Conservation (phyloP, 163 green algal genomes). For the Prototheca wickerhamii region DNA sequence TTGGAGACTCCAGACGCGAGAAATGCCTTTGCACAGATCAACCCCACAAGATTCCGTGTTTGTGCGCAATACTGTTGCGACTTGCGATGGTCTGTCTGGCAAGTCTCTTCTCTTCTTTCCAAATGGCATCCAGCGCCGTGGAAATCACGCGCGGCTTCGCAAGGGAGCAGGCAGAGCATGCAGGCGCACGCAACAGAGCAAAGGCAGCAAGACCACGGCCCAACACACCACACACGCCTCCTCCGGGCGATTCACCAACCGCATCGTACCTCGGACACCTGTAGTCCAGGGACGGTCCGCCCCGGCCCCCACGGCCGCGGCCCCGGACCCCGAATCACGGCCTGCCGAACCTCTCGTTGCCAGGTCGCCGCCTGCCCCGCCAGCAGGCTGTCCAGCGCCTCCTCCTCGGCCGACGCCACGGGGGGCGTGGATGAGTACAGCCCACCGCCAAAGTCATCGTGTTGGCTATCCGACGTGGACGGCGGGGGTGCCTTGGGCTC, state of each 20-base stretch:
- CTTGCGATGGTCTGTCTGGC: no score
- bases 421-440: slow-evolving; percentile 15
- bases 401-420: slow-evolving; percentile 18
- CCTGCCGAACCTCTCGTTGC: slow-evolving; percentile 34
- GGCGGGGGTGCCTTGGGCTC: neutral
- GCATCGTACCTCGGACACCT: slow-evolving; percentile 22
- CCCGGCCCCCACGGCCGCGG: slow-evolving; percentile 9
- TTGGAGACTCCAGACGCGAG: no score
- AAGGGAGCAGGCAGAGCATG: no score
- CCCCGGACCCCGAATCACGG: slow-evolving; percentile 16
- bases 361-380: slow-evolving; percentile 21
- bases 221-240: neutral
- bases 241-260: neutral
- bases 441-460: slow-evolving; percentile 30
- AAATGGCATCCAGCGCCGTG: no score
- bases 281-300: slow-evolving; percentile 18
- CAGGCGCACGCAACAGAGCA: neutral
- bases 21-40: no score
- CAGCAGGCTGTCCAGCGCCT: slow-evolving; percentile 25
- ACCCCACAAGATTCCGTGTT: no score
- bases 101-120: slow-evolving; percentile 3
- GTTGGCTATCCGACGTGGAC: neutral
- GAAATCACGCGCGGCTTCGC: no score
- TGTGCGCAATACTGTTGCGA: no score
- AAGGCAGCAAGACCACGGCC: neutral